Evolutionary conservation across 495 filamentous ascomycete genomes (phyloP).

Genomic region (Evernia prunastri): DNA sequence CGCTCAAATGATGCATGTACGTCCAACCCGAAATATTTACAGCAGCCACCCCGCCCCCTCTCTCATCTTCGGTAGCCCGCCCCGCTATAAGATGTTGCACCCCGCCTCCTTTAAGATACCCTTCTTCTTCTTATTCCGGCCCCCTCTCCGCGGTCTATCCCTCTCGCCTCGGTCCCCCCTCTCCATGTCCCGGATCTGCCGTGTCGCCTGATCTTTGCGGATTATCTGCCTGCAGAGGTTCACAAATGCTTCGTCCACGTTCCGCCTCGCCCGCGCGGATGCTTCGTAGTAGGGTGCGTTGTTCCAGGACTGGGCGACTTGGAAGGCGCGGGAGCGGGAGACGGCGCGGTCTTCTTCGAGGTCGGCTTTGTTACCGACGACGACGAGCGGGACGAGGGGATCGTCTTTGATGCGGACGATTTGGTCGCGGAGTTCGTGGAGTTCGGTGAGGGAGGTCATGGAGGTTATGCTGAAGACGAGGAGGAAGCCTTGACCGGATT

Average conservation of each 20-base stretch:
- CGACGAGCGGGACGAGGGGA: constrained; percentile 83
- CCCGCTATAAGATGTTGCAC: constrained; percentile 14
- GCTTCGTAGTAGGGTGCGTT: constrained; percentile 94
- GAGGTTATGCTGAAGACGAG: constrained; percentile 97
- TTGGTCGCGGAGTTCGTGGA: constrained; percentile 84
- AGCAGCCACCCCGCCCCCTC: constrained; percentile 7
- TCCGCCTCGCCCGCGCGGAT: constrained; percentile 72
- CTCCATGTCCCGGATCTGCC: constrained; percentile 39
- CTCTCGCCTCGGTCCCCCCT: constrained; percentile 30
- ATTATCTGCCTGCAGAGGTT: constrained; percentile 93
- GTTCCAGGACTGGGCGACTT: constrained; percentile 82
- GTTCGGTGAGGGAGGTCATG: constrained; percentile 74
- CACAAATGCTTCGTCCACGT: constrained; percentile 93
- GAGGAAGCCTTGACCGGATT: constrained; percentile 91
- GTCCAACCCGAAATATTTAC: neutral
- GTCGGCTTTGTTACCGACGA: constrained; percentile 96
- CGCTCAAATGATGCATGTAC: constrained; percentile 4
- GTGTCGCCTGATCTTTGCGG: constrained; percentile 54
- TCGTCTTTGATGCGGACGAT: constrained; percentile 97
- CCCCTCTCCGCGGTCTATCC: neutral
- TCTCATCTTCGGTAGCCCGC: neutral
- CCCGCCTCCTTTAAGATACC: neutral
- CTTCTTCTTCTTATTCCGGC: constrained; percentile 1
- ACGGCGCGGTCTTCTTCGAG: constrained; percentile 87
- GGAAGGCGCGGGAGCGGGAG: constrained; percentile 73